phyloP scores from a whole-genome alignment of 129 eudicot genomes.

The Lactuca saligna region DNA sequence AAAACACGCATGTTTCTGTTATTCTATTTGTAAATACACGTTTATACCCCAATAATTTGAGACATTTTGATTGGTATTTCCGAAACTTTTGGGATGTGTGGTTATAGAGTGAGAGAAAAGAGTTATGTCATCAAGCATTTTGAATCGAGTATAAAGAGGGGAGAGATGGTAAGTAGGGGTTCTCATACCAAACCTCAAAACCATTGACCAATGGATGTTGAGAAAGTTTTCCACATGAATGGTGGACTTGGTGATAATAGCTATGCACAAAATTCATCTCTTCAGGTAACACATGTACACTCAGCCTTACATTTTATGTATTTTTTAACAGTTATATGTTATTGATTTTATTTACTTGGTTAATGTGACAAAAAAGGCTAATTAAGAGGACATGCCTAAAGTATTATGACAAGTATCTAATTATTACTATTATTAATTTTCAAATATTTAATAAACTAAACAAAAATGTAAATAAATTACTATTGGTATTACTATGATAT shows the following conservation, averaged over 20 bases:
- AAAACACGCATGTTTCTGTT: background rate
- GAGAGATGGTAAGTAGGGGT: constrained; percentile 18
- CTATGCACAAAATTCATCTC: constrained; percentile 79
- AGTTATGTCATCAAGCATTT: constrained; percentile 29
- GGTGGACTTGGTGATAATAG: constrained; percentile 83
- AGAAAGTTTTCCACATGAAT: constrained; percentile 78
- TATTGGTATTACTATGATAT: no score
- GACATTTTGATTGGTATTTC: constrained; percentile 9
- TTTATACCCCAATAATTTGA: background rate
- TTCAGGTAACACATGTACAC: constrained; percentile 55
- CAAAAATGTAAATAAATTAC: no score
- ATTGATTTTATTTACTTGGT: background rate
- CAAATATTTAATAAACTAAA: no score
- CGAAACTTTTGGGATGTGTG: constrained; percentile 40
- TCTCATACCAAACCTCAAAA: constrained; percentile 22
- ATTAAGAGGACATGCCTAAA: no score
- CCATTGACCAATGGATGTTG: constrained; percentile 63
- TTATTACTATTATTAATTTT: no score
- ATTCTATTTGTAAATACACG: background rate
- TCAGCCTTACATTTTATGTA: background rate
- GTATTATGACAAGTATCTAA: no score
- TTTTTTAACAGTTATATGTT: background rate
- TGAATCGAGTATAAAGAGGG: constrained; percentile 31
- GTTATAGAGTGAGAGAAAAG: constrained; percentile 1
- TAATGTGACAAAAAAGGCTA: background rate